A percentile compares a stretch with the other conserved stretches of the same genome.
phyloP scores from a whole-genome alignment of 768 basidiomycete species.

The Daedalea quercina region DNA sequence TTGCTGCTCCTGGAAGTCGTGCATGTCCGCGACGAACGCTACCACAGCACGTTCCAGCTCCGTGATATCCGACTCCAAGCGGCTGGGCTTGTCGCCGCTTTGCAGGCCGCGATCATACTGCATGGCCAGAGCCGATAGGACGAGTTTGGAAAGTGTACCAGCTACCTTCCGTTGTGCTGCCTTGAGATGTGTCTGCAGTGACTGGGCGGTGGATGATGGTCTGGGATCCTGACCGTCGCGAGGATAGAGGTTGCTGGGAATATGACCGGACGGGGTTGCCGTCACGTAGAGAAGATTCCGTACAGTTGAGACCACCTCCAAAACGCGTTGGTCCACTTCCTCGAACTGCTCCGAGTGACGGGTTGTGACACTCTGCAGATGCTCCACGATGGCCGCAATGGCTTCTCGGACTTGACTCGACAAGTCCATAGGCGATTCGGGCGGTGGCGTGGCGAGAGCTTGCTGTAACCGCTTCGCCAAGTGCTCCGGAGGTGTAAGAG shows the following conservation, averaged over 20 bases:
- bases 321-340: conserved; percentile 57
- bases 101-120: conserved; percentile 70
- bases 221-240: conserved; percentile 40
- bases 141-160: conserved; percentile 82
- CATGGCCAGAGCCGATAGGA: conserved; percentile 86
- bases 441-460: conserved; percentile 48
- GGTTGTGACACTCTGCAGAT: conserved; percentile 40
- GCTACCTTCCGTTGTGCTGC: conserved; percentile 82
- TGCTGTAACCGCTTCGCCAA: conserved; percentile 62
- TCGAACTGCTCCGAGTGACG: conserved; percentile 49
- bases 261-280: conserved; percentile 40
- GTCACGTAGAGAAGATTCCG: conserved; percentile 60
- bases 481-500: conserved; percentile 56
- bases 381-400: conserved; percentile 50
- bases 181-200: conserved; percentile 51
- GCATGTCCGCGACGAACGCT: conserved; percentile 65
- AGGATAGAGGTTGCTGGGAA: conserved; percentile 48
- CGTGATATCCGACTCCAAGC: conserved; percentile 70
- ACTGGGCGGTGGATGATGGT: conserved; percentile 29
- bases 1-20: conserved; percentile 42
- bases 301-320: conserved; percentile 60
- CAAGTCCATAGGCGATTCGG: conserved; percentile 55
- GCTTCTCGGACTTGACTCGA: conserved; percentile 50
- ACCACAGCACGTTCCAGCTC: conserved; percentile 69
- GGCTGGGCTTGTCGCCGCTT: conserved; percentile 50